phyloP scores from a whole-genome alignment of 129 eudicot species.

The Helianthus tuberosus region DNA sequence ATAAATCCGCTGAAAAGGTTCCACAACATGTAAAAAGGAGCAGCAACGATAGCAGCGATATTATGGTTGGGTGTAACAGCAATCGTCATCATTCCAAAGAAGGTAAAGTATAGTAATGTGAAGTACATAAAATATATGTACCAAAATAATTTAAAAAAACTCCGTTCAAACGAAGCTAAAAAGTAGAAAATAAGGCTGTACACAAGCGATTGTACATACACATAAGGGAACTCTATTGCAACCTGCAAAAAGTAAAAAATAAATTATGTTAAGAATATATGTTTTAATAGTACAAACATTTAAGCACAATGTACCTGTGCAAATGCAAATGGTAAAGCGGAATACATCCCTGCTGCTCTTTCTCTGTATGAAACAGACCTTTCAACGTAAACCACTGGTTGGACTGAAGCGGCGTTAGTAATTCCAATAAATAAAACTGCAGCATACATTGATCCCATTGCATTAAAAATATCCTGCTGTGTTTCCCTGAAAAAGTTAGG shows the following conservation, averaged over 20 bases:
- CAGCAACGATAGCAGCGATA: slow-evolving; percentile 76
- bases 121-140: slow-evolving; percentile 80
- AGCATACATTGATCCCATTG: no score
- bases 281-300: background rate
- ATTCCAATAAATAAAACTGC: no score
- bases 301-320: no score
- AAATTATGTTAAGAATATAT: no score
- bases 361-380: no score
- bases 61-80: slow-evolving; percentile 87
- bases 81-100: slow-evolving; percentile 91
- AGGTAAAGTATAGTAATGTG: slow-evolving; percentile 82
- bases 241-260: slow-evolving; percentile 53
- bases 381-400: no score
- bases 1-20: slow-evolving; percentile 94
- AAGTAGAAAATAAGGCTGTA: slow-evolving; percentile 76
- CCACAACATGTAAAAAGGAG: slow-evolving; percentile 95
- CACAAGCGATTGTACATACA: slow-evolving; percentile 66
- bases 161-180: slow-evolving; percentile 82
- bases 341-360: no score
- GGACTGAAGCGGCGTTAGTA: no score
- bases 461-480: no score
- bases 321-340: no score
- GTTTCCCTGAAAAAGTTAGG: no score
- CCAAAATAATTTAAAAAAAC: slow-evolving; percentile 62
- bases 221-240: slow-evolving; percentile 80